Evolutionary conservation across 176 grass and related monocot species (phyloP), one percentile per base, ranked within the genome.

Genomic region (Puccinellia tenuiflora): DNA sequence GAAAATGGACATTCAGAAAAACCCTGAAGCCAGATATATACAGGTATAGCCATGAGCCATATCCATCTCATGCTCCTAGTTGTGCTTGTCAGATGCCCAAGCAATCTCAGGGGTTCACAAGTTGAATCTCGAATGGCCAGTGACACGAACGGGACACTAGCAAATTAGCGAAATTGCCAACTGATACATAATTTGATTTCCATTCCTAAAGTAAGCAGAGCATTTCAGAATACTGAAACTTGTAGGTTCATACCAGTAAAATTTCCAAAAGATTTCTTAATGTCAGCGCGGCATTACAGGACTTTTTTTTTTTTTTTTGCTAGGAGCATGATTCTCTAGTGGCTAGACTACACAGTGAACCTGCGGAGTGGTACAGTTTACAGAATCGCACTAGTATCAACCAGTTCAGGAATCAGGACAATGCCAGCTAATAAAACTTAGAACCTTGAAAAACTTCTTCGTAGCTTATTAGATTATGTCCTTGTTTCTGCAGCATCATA

Each of bases 31-130:
- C 45, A 55, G 31, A 60, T 17, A 51, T 22, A 70, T 31, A 42
- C 37, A 73, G 31, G 52, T 9, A 48, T 22, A 87, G 25, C 10
- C 51, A 28, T 77, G 54, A 82, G 43, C 15, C 73, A n/a, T 68
- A 68, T 57, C 30, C 52, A 69, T 75, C 68, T 59, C n/a, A 25
- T 9, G 11, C 2, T 84, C 9, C 34, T 34, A 38, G 1, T 35
- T 54, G 55, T 60, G n/a, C 31, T 51, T 80, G 38, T 18, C 40
- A 38, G 39, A 66, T 66, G 60, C 28, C 62, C 39, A 72, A 83
- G 11, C 53, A 63, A 72, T 62, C 73, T 83, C 64, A 85, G 50
- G n/a, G 52, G 53, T 69, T 81, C 66, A 69, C 22, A 43, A 71
- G 64, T 70, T 33, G 8, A 64, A 31, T 42, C 56, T 81, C 7